Conservation (phyloP, 2,329 filamentous ascomycete species). For the Clarireedia monteithiana region DNA sequence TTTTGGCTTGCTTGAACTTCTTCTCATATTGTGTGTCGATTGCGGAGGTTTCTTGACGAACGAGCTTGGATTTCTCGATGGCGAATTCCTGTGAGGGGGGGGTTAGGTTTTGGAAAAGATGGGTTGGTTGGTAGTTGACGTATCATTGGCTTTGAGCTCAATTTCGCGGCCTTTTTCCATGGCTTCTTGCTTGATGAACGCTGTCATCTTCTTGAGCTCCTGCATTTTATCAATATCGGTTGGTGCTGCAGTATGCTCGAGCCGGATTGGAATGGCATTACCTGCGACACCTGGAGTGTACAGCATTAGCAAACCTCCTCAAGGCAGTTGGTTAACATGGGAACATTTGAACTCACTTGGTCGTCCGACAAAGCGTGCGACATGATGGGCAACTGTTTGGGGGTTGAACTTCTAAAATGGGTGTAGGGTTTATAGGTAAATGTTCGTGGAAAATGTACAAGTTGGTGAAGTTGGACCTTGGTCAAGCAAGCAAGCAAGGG, state of each 20-base stretch:
- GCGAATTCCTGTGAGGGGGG: slow-evolving; percentile 61
- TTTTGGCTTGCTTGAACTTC: slow-evolving; percentile 97
- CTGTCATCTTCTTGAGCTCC: slow-evolving; percentile 99
- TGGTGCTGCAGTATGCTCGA: not conserved
- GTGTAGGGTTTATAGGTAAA: slow-evolving; percentile 6
- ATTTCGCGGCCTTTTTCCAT: slow-evolving; percentile 96
- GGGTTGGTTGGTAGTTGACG: not conserved
- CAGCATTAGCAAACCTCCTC: slow-evolving; percentile 14
- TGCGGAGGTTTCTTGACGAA: slow-evolving; percentile 85
- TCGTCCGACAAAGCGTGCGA: slow-evolving; percentile 97
- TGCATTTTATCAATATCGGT: slow-evolving; percentile 1
- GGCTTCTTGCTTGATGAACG: slow-evolving; percentile 98
- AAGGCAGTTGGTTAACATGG: not conserved
- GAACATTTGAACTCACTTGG: slow-evolving; percentile 54
- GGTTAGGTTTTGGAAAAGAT: not conserved
- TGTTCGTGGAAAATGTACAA: slow-evolving; percentile 12
- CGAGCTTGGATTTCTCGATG: slow-evolving; percentile 98
- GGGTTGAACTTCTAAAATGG: slow-evolving; percentile 5
- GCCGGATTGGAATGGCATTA: not conserved
- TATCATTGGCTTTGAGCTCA: slow-evolving; percentile 91
- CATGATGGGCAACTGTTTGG: slow-evolving; percentile 52
- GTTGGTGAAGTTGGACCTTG: slow-evolving; percentile 15
- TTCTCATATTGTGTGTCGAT: slow-evolving; percentile 95
- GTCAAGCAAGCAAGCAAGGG: not conserved
- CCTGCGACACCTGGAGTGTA: slow-evolving; percentile 66